Base-by-base conservation (phyloP, 345 rosid genomes). In the Bruguiera sexangula region DNA sequence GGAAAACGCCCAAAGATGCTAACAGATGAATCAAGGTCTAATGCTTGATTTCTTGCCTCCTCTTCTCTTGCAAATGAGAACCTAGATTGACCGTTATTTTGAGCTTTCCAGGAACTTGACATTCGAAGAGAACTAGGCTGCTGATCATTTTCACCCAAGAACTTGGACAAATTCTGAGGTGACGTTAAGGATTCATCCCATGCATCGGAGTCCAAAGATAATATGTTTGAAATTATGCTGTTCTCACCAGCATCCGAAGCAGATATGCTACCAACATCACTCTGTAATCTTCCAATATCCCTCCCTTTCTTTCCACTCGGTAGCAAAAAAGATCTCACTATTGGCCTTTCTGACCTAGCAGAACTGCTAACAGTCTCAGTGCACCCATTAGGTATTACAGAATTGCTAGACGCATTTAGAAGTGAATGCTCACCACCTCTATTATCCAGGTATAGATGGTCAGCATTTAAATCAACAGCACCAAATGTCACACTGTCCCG, bases 31-130 rank as follows among this genome's bases (percentile, higher is more conserved):
- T 81, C 79, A 60, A 29, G 67, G 51, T 85, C 86, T 75, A 65
- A 70, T 37, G 67, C 64, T 67, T 80, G 89, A 69, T 76, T 74
- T 46, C 68, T 82, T 1, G 84, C 70, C 31, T 82, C 93, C 29
- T 89, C 96, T 64, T 87, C 87, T 72, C 97, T 80, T 0, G 98
- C 97, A 75, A 89, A 89, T 27, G 96, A 89, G 80, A 94, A 91
- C 75, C 93, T 86, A 60, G 97, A 91, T 78, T 94, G 95, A 66
- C 62, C 76, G 63, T 79, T 88, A 66, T 77, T 82, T 71, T 83
- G 93, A 21, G 66, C 80, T 79, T 88, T 88, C 82, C 84, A 71
- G 10, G 81, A 74, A 76, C 74, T 73, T 3, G 88, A 75, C 69
- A 76, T 59, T 69, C 77, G 79, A 52, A 78, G 78, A 36, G 87